A percentile compares a stretch with the other conserved stretches of the same genome.
Conservation (phyloP, 2,329 filamentous ascomycete genomes). For the Celoporthe dispersa region DNA sequence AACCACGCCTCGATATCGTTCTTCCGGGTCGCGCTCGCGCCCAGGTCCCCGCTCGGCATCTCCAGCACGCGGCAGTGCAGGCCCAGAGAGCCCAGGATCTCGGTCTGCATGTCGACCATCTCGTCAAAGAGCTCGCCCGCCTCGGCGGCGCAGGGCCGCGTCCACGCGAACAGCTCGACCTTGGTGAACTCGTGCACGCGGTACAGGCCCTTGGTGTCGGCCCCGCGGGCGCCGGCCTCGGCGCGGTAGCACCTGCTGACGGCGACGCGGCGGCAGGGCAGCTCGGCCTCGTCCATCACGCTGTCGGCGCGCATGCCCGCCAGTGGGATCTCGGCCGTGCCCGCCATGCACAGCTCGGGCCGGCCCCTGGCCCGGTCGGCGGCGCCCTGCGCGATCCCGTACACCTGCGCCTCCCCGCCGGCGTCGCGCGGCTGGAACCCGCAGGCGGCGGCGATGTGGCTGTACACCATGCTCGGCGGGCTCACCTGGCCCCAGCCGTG, state of each 20-base stretch:
- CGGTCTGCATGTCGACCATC: slow-evolving; percentile 83
- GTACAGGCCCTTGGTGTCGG: slow-evolving; percentile 92
- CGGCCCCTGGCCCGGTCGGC: slow-evolving; percentile 65
- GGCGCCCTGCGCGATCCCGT: slow-evolving; percentile 71
- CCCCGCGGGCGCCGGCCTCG: slow-evolving; percentile 87
- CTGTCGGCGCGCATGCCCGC: slow-evolving; percentile 85
- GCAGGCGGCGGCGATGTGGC: slow-evolving; percentile 86
- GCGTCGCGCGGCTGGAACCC: slow-evolving; percentile 94
- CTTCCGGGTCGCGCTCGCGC: slow-evolving; percentile 85
- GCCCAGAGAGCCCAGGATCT: slow-evolving; percentile 77
- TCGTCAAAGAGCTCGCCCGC: slow-evolving; percentile 74
- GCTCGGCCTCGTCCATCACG: slow-evolving; percentile 64
- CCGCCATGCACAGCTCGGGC: slow-evolving; percentile 77
- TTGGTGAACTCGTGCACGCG: slow-evolving; percentile 99
- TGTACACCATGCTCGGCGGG: slow-evolving; percentile 90
- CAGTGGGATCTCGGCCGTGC: slow-evolving; percentile 92
- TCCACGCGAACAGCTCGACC: slow-evolving; percentile 97
- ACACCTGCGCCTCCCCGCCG: slow-evolving; percentile 90
- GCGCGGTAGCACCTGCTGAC: slow-evolving; percentile 93
- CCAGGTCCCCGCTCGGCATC: slow-evolving; percentile 88
- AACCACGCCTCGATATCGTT: slow-evolving; percentile 95
- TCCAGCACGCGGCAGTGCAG: slow-evolving; percentile 88
- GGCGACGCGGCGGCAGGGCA: slow-evolving; percentile 81
- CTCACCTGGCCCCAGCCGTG: slow-evolving; percentile 78
- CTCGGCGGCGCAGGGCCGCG: slow-evolving; percentile 56